Evolutionary conservation across 352 stramenopile genomes (phyloP).

Genomic region (Albugo laibachii): DNA sequence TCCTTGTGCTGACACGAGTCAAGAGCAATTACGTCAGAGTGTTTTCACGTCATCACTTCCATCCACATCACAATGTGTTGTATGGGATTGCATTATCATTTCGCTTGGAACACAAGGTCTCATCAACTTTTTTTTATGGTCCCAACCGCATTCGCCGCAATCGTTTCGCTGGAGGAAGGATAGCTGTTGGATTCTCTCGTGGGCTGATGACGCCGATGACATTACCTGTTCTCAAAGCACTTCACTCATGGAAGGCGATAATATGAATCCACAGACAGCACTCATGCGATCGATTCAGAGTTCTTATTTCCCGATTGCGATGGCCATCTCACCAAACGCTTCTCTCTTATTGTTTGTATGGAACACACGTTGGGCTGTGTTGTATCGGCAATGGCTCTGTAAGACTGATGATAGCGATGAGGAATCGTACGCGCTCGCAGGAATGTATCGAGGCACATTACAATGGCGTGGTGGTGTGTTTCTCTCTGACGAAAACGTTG

Average conservation of each 20-base stretch:
- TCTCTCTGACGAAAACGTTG: conserved; percentile 29
- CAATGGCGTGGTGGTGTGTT: conserved; percentile 50
- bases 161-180: conserved; percentile 46
- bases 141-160: conserved; percentile 26
- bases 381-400: conserved; percentile 69
- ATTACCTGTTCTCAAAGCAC: conserved; percentile 73
- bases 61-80: not conserved
- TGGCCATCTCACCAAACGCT: conserved; percentile 37
- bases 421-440: not conserved
- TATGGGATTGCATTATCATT: conserved; percentile 55
- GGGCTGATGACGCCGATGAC: conserved; percentile 58
- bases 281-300: conserved; percentile 68
- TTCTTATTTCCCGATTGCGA: conserved; percentile 41
- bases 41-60: conserved; percentile 32
- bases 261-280: conserved; percentile 63
- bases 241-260: conserved; percentile 54
- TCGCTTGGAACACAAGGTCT: conserved; percentile 56
- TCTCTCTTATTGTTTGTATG: conserved; percentile 56
- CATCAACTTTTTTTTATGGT: conserved; percentile 65
- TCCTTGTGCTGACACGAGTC: conserved; percentile 52
- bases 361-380: conserved; percentile 46
- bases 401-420: conserved; percentile 11
- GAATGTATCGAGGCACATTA: conserved; percentile 9
- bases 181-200: conserved; percentile 72
- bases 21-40: conserved; percentile 59